A percentile compares a stretch with the other conserved stretches of the same genome.
Conservation (phyloP, 2,329 filamentous ascomycete genomes). For the Claviceps sp. region DNA sequence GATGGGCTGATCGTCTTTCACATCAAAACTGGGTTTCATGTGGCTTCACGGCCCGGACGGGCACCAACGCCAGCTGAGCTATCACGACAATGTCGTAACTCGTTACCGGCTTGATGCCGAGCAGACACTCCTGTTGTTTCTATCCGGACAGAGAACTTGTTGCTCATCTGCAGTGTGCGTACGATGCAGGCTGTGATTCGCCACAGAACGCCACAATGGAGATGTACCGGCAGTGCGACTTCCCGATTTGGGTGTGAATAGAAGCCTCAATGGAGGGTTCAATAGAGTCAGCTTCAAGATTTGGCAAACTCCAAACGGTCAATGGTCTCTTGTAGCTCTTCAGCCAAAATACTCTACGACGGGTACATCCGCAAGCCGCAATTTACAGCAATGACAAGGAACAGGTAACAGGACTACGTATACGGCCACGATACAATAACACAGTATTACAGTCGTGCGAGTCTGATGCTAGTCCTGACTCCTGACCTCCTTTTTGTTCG, state of each 20-base stretch:
- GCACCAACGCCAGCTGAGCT: background rate
- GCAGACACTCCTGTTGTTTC: background rate
- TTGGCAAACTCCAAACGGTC: constrained; percentile 4
- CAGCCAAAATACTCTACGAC: background rate
- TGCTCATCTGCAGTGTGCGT: background rate
- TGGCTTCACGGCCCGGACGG: background rate
- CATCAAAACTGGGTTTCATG: background rate
- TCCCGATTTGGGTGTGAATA: constrained; percentile 24
- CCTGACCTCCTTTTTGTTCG: background rate
- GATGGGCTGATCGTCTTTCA: background rate
- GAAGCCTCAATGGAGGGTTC: constrained; percentile 21
- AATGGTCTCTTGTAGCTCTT: constrained; percentile 3
- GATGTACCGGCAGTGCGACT: constrained; percentile 5
- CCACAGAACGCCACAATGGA: constrained; percentile 5
- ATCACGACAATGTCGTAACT: background rate
- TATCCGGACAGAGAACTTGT: too few species aligned
- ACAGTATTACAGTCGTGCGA: too few species aligned
- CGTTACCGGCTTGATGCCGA: background rate
- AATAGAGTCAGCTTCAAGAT: constrained; percentile 14
- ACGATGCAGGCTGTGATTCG: constrained; percentile 15
- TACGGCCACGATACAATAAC: too few species aligned
- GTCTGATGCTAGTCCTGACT: too few species aligned
- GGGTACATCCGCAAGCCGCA: background rate
- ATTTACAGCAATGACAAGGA: too few species aligned
- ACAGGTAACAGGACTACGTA: too few species aligned